Evolutionary conservation across 768 basidiomycete genomes (phyloP).

Genomic region (Galerina marginata): DNA sequence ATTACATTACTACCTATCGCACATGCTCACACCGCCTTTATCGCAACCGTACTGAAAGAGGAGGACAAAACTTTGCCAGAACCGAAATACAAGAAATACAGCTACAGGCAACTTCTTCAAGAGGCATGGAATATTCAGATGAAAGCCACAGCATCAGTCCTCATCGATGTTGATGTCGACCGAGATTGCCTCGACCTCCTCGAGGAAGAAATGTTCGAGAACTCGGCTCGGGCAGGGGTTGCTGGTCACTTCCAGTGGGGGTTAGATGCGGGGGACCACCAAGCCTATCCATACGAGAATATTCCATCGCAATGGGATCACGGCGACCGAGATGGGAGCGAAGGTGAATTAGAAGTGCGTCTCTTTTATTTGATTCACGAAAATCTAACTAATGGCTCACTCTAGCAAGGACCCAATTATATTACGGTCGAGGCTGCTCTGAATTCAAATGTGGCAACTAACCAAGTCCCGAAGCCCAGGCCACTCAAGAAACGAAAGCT

Average conservation of each 20-base stretch:
- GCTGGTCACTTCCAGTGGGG: constrained; percentile 26
- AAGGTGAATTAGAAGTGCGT: constrained; percentile 16
- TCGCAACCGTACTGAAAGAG: constrained; percentile 8
- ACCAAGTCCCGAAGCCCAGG: too few relatives aligned
- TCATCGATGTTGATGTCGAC: constrained; percentile 28
- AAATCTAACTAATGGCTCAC: not conserved
- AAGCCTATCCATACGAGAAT: constrained; percentile 19
- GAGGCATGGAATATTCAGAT: constrained; percentile 13
- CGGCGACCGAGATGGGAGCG: constrained; percentile 8
- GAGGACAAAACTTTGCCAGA: constrained; percentile 2
- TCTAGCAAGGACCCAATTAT: not conserved
- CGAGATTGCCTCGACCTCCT: constrained; percentile 22
- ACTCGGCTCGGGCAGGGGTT: constrained; percentile 15
- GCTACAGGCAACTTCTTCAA: not conserved
- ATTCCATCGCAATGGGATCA: constrained; percentile 18
- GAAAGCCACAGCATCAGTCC: not conserved
- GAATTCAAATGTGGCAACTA: too few relatives aligned
- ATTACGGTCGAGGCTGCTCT: too few relatives aligned
- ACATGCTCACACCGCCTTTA: constrained; percentile 23
- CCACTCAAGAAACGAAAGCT: too few relatives aligned
- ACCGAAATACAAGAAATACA: not conserved
- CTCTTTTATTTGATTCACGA: not conserved
- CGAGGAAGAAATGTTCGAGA: constrained; percentile 33
- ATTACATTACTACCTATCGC: constrained; percentile 15
- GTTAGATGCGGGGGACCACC: constrained; percentile 25